Conservation (phyloP, 2,329 filamentous ascomycete genomes). For the Fusarium miscanthi region DNA sequence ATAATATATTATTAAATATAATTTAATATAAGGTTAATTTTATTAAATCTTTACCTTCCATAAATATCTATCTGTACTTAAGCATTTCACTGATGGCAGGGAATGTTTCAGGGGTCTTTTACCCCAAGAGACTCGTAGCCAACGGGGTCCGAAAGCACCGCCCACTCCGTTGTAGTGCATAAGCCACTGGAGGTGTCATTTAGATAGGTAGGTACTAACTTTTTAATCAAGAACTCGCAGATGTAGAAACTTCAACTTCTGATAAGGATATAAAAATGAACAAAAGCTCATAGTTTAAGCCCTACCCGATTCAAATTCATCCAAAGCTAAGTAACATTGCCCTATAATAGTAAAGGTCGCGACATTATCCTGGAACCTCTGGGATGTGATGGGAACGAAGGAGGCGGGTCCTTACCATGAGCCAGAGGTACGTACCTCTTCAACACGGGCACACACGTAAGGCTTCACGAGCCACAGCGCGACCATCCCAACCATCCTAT, state of each 20-base stretch:
- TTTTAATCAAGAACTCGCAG: neutral
- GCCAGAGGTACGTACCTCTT: conserved; percentile 15
- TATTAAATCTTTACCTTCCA: neutral
- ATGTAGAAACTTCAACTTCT: neutral
- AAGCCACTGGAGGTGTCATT: neutral
- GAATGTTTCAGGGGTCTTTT: conserved; percentile 10
- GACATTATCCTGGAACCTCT: neutral
- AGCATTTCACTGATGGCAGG: neutral
- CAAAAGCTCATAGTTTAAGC: too few relatives aligned
- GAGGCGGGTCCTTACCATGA: neutral
- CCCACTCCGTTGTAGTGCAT: neutral
- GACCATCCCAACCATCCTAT: conserved; percentile 22
- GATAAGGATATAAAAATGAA: neutral
- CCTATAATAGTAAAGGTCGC: neutral
- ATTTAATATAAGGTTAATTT: too few relatives aligned
- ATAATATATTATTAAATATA: too few relatives aligned
- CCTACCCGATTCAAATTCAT: neutral
- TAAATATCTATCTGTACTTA: neutral
- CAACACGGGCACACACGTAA: conserved; percentile 24
- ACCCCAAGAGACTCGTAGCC: neutral
- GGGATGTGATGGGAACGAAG: neutral
- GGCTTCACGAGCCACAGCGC: conserved; percentile 33
- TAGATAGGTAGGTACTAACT: neutral
- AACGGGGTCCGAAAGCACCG: conserved; percentile 8
- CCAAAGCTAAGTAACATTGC: neutral